Base-by-base conservation (phyloP, 495 filamentous ascomycete species). In the Aspergillus mulundensis region DNA sequence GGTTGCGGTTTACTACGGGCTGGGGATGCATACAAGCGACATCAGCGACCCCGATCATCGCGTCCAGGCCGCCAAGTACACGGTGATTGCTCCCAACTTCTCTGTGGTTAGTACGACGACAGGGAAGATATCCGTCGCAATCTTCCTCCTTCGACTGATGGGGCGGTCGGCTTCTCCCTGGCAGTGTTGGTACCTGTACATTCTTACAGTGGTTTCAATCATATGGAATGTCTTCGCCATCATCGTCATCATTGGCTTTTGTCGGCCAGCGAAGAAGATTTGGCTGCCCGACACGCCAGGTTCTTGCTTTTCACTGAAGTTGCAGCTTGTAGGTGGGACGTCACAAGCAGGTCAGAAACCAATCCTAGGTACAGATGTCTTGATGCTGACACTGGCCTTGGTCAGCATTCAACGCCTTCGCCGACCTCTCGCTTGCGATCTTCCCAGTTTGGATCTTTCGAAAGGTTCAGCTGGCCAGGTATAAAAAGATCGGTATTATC, bases 51-150 rank as follows among this genome's bases (percentile, higher is more conserved):
- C 5, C 8, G 41, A 53, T 3, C 3, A 25, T 16, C 30, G 46
- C 20, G 41, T 20, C 11, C 40, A 52, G 7, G 58, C 58, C 3
- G 34, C 45, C 15, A 60, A 60, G 28, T 60, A 60, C 21, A 60
- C 58, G 4, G 53, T 56, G 0, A 56, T 60, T 4, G 52, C 58
- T n/a, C 52, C 47, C 7, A 47, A 47, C 46, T 60, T 60, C 47
- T 60, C 58, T 0, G 46, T 60, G 5, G 40, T 55, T 24, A 60
- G 58, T 30, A 60, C 47, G 5, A 60, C 58, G 30, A 56, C 58
- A 5, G 52, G 58, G 14, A 60, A 60, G 25, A 52, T 56, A 4
- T 51, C 45, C 4, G 58, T 60, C 3, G 43, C 21, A 12, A 44
- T 60, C 14, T 60, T 60, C 10, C 40, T 60, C 0, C 58, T 60